These are phyloP conservation scores for Xylariaceae sp. DNA, from an alignment of 2,329 filamentous ascomycete genomes.

Conservation along the genomic window DNA sequence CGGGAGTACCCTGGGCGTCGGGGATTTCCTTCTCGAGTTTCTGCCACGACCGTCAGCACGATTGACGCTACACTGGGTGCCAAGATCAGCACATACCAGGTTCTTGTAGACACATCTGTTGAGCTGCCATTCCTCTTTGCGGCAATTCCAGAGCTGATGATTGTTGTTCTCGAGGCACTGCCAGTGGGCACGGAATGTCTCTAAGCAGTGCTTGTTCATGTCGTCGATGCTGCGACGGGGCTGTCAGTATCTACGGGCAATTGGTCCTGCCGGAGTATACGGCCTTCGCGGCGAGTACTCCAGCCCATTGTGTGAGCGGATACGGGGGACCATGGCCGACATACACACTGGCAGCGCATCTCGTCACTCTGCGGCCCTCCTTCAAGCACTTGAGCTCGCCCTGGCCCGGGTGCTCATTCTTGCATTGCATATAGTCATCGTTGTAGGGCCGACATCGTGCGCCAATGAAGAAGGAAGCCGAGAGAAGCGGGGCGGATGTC, in stretches of 20 bases:
- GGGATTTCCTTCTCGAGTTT: constrained; percentile 77
- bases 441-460: constrained; percentile 92
- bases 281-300: too few species aligned
- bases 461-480: constrained; percentile 93
- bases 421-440: constrained; percentile 99
- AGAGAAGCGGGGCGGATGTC: constrained; percentile 85
- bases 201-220: constrained; percentile 89
- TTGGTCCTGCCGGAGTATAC: too few species aligned
- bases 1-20: constrained; percentile 60
- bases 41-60: constrained; percentile 34
- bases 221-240: constrained; percentile 71
- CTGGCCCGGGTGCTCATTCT: constrained; percentile 82
- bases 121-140: constrained; percentile 76
- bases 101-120: constrained; percentile 97
- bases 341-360: constrained; percentile 94
- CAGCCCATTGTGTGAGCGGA: too few species aligned
- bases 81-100: constrained; percentile 55
- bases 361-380: constrained; percentile 91
- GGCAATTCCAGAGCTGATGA: constrained; percentile 95
- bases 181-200: constrained; percentile 91
- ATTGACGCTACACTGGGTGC: not conserved
- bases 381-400: constrained; percentile 93
- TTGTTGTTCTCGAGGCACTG: constrained; percentile 95
- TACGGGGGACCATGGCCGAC: constrained; percentile 33
- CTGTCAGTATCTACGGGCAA: too few species aligned